A percentile compares a stretch with the other conserved stretches of the same genome.
Conservation (phyloP, 2,329 filamentous ascomycete genomes). For the Sporothrix phasma region DNA sequence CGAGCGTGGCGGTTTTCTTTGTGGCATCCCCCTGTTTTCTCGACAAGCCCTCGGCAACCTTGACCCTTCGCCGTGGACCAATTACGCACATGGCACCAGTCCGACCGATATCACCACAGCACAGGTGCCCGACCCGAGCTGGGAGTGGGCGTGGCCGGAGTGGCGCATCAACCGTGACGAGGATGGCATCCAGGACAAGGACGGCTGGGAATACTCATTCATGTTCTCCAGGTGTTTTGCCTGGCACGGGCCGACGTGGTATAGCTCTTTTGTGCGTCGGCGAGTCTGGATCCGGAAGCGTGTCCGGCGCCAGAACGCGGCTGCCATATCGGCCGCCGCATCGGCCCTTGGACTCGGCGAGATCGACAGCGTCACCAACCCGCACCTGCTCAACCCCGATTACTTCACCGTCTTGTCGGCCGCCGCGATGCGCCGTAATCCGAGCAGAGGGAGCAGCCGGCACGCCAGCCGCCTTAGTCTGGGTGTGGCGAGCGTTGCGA, state of each 20-base stretch:
- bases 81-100: constrained; percentile 49
- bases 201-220: constrained; percentile 95
- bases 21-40: constrained; percentile 84
- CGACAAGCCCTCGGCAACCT: constrained; percentile 72
- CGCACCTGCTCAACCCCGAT: constrained; percentile 60
- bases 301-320: constrained; percentile 39
- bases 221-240: constrained; percentile 64
- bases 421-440: constrained; percentile 33
- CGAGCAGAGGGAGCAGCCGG: constrained; percentile 29
- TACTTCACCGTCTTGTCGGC: constrained; percentile 68
- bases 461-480: constrained; percentile 19
- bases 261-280: constrained; percentile 86
- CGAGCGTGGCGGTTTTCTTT: constrained; percentile 81
- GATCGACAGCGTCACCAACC: constrained; percentile 34
- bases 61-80: constrained; percentile 83
- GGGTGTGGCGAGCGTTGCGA: constrained; percentile 29
- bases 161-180: constrained; percentile 62
- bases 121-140: constrained; percentile 86
- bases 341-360: constrained; percentile 25
- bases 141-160: constrained; percentile 74
- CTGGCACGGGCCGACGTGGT: constrained; percentile 91
- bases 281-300: constrained; percentile 80
- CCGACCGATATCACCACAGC: constrained; percentile 68
- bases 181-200: constrained; percentile 54
- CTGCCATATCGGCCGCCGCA: background rate